phyloP scores from a whole-genome alignment of 257 asterid genomes.

The Solanum ossicruentum region DNA sequence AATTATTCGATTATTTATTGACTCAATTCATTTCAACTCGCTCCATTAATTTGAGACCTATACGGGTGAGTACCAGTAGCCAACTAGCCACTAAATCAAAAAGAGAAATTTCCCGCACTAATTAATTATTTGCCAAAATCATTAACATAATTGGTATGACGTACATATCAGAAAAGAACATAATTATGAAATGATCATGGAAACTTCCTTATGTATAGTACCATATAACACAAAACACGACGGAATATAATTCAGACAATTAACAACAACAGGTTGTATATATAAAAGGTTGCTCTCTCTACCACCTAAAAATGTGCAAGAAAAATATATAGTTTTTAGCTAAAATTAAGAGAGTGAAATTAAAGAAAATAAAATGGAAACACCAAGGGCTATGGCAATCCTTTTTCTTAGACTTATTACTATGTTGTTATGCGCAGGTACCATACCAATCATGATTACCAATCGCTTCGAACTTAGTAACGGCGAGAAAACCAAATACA shows the following conservation, averaged over 20 bases:
- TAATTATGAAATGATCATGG: not conserved
- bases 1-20: no score
- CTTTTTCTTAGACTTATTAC: slow-evolving; percentile 29
- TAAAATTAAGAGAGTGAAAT: not conserved
- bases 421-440: slow-evolving; percentile 27
- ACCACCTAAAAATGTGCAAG: not conserved
- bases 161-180: not conserved
- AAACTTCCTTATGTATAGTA: not conserved
- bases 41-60: no score
- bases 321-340: not conserved
- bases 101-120: not conserved
- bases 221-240: not conserved
- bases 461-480: slow-evolving; percentile 18
- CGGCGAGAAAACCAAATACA: slow-evolving; percentile 21
- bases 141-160: not conserved
- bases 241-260: not conserved
- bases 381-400: not conserved
- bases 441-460: slow-evolving; percentile 27
- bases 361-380: not conserved
- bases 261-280: not conserved
- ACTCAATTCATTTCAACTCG: no score
- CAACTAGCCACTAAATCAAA: not conserved
- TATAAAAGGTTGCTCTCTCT: not conserved
- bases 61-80: no score
- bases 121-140: not conserved